A percentile compares a stretch with the other conserved stretches of the same genome.
phyloP scores from a whole-genome alignment of 2,329 filamentous ascomycete genomes.

The Botrytis hyacinthi region DNA sequence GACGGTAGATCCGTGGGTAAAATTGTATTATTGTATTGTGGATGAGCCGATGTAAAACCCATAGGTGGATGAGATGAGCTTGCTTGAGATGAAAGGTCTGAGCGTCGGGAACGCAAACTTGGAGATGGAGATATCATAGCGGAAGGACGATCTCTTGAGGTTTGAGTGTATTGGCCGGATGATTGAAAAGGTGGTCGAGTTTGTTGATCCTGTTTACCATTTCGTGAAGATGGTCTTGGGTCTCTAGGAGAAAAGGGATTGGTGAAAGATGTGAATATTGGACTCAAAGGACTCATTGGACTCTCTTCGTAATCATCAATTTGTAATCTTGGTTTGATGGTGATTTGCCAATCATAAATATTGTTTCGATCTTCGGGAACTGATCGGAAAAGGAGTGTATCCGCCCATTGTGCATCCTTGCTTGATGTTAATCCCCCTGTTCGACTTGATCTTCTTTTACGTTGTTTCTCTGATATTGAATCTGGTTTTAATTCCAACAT shows the following conservation, averaged over 20 bases:
- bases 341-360: constrained; percentile 57
- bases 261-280: constrained; percentile 34
- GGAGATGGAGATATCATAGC: constrained; percentile 57
- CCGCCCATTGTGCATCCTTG: constrained; percentile 34
- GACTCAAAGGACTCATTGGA: constrained; percentile 32
- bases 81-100: constrained; percentile 53
- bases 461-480: constrained; percentile 54
- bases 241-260: constrained; percentile 37
- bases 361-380: constrained; percentile 51
- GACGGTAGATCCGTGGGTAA: constrained; percentile 57
- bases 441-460: constrained; percentile 63
- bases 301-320: constrained; percentile 31
- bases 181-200: constrained; percentile 51
- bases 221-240: constrained; percentile 23
- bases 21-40: constrained; percentile 49
- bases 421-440: constrained; percentile 50
- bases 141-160: constrained; percentile 43
- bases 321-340: constrained; percentile 42
- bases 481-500: constrained; percentile 54
- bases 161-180: constrained; percentile 45
- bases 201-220: constrained; percentile 40
- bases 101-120: constrained; percentile 60
- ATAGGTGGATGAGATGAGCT: constrained; percentile 44
- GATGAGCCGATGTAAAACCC: constrained; percentile 45
- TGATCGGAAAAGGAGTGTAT: constrained; percentile 56